Evolutionary conservation across 2,329 filamentous ascomycete genomes (phyloP), one percentile per base, ranked within the genome.

Genomic region (Tolypocladium amazonense): DNA sequence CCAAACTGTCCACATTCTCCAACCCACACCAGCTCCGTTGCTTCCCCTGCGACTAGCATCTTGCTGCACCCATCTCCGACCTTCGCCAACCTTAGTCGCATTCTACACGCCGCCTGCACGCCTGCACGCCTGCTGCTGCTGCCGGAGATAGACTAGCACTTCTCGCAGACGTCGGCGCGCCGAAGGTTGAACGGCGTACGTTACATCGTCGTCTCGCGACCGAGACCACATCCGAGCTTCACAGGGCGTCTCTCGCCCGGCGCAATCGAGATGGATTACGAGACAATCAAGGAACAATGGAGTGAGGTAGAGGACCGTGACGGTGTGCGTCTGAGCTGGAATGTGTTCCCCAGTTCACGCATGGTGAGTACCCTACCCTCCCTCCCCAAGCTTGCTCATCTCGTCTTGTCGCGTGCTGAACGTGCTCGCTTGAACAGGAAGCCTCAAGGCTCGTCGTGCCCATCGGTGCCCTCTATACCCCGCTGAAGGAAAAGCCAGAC

Each of bases 281-380:
- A 97, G 75, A 83, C 87, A 67, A 79, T 96, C 67, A 97, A 97
- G 79, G 92, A 97, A 77, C 89, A 93, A 79, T 97, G 92, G 92
- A 91, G 88, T 70, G 92, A 97, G 74, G 88, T 96, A 61, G 94
- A 99, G 79, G 94, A 99, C 71, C 87, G 90, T 67, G 94, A 99
- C 85, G 94, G 94, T 62, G 86, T 97, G 70, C 88, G 94, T 64
- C 82, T 99, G 66, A 97, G 93, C 77, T 99, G 94, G 94, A 99
- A 99, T 74, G 95, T 95, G 62, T 96, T 99, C 71, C 94, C 94
- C 56, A 97, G 92, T 79, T 93, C 93, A 71, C 91, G 94, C 73
- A 97, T 99, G 92, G 92, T 91, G 68, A 68, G 83, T 77, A 12
- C 38, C n/a, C 52, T 27, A 39, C 33, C 9, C 25, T 20, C 38